Base-by-base conservation (phyloP, 1,284 basidiomycete genomes). In the Naganishia sp. region DNA sequence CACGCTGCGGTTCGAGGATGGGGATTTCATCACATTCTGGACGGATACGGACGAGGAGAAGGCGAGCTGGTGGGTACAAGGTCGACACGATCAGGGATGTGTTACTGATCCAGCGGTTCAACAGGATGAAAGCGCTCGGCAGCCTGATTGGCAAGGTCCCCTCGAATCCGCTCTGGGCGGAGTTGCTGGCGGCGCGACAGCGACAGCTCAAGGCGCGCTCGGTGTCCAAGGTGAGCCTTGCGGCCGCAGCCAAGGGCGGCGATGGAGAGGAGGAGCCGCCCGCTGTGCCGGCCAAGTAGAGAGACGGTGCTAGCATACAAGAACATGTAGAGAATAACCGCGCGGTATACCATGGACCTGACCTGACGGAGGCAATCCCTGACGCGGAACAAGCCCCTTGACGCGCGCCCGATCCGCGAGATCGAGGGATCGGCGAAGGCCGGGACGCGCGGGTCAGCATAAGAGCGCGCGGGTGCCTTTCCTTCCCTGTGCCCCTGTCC, bases 41-140 rank as follows among this genome's bases (percentile, higher is more conserved):
- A 92, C 94, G 39, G 94, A 98, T 78, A 89, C 87, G 13, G 90
- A 94, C 70, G 88, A 88, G 69, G 90, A 94, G 75, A 97, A 96
- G 80, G 79, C 82, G 16, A 84, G 83, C 79, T 99, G 94, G 94
- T 92, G 76, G 74, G 88, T 83, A 18, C 67, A 44, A 31, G 69
- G 31, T 16, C 9, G 5, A 36, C 31, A 25, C 13, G n/a, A 16
- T 28, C 33, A 44, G 28, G 18, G 7, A 16, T 0, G 39, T n/a
- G 13, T 21, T 42, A 25, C 54, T 60, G 18, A 44, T 53, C 39
- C 5, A 28, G 68, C 55, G 36, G 28, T 31, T 61, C 16, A 69
- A 6, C 73, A 94, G 92, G 92, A 82, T 95, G 72, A 86, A 90
- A 69, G 87, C 92, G 2, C 82, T 95, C 10, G 84, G 85, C 55